phyloP scores from a whole-genome alignment of 2,329 filamentous ascomycete species.

The Phialophora macrospora region DNA sequence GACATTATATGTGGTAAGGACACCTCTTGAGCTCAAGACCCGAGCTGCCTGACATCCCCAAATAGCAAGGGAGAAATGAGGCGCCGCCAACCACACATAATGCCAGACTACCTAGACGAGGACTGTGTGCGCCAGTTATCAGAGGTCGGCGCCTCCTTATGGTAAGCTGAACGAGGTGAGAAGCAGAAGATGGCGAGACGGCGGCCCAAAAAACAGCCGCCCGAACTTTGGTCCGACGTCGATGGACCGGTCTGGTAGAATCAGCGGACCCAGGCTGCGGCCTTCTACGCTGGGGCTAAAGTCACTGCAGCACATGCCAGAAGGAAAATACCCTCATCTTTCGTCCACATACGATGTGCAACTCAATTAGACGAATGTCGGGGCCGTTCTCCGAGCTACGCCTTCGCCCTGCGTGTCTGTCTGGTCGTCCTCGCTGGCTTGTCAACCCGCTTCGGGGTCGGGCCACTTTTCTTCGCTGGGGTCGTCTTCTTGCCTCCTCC shows the following conservation, averaged over 20 bases:
- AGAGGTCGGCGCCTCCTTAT: neutral
- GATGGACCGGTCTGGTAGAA: neutral
- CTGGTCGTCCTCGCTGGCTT: slow-evolving; percentile 17
- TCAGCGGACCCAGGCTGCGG: neutral
- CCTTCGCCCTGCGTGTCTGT: slow-evolving; percentile 26
- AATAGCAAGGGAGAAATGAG: neutral
- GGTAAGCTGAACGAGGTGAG: neutral
- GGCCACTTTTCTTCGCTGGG: slow-evolving; percentile 1
- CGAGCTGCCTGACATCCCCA: neutral
- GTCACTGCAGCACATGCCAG: neutral
- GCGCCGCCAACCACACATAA: neutral
- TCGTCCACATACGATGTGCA: too few relatives aligned
- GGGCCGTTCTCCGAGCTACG: slow-evolving; percentile 1
- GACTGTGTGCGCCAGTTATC: neutral
- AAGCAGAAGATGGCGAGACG: neutral
- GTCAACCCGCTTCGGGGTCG: slow-evolving; percentile 15
- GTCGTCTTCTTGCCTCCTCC: slow-evolving; percentile 12
- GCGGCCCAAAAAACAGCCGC: neutral
- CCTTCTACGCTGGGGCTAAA: neutral
- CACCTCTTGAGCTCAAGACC: neutral
- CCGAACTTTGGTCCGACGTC: slow-evolving; percentile 16
- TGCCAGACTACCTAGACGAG: neutral
- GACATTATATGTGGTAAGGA: neutral
- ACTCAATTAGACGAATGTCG: neutral
- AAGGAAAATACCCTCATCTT: neutral